Base-by-base conservation (phyloP, 768 basidiomycete genomes). In the Amanita phalloides region DNA sequence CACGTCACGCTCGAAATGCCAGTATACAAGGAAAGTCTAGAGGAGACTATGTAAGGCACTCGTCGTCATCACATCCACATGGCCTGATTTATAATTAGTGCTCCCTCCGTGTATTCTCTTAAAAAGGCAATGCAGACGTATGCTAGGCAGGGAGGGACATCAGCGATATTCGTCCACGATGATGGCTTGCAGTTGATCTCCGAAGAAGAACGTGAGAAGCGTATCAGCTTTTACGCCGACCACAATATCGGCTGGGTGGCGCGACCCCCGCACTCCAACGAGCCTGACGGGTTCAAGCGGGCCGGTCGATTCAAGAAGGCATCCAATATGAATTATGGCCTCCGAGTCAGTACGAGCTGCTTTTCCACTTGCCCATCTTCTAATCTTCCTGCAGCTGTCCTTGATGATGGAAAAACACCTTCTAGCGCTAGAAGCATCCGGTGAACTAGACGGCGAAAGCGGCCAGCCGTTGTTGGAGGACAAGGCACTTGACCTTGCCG, bases 271-370 rank as follows among this genome's bases (percentile, higher is more conserved):
- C 88, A 90, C 63, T 76, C 76, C 37, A 68, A 68, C 56, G 64
- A 68, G 2, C 66, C 78, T 14, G 79, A 81, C 61, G 87, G 85
- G 1, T 89, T 79, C 71, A 76, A 84, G 54, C 85, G 90, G 45
- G 86, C 86, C 28, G 90, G 90, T 38, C 78, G 89, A 13, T 93
- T 93, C 78, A 91, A 93, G 74, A 93, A 93, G 65, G 87, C 87
- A 1, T 82, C 80, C 2, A 93, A 93, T 65, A 88, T 93, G 86
- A 93, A 91, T 62, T 89, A 82, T 59, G 87, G 83, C 0, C 71
- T 76, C 13, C 65, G 69, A 54, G 71, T 74, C 55, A 57, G 64
- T 46, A 20, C 10, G 9, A 32, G 54, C 35, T 39, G 33, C 1
- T 17, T 42, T 7, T 35, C 36, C 13, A 14, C 21, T 38, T 25